Conservation (phyloP, 2,329 filamentous ascomycete genomes). For the Rosellinia necatrix region DNA sequence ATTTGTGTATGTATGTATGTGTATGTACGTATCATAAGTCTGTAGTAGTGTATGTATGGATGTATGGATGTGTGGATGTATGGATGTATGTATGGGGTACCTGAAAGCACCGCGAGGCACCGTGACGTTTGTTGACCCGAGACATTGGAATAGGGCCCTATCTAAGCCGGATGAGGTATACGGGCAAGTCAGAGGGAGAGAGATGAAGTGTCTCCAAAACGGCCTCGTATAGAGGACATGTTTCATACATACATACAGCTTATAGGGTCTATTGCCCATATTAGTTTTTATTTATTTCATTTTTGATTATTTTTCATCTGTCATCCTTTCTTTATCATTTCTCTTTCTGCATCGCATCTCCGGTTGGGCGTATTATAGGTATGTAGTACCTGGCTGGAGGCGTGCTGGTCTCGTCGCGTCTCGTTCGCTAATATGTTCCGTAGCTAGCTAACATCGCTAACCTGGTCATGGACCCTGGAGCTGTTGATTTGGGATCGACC, state of each 20-base stretch:
- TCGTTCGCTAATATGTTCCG: background rate
- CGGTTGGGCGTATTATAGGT: background rate
- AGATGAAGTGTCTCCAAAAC: too few species aligned
- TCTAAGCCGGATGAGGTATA: too few species aligned
- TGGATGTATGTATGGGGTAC: background rate
- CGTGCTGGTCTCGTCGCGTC: background rate
- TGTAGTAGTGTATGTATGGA: background rate
- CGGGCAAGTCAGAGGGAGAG: too few species aligned
- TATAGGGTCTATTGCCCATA: too few species aligned
- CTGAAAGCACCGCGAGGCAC: too few species aligned
- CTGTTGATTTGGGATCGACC: slow-evolving; percentile 16
- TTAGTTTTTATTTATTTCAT: too few species aligned
- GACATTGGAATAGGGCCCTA: slow-evolving; percentile 4
- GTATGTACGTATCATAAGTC: background rate
- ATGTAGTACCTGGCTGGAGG: background rate
- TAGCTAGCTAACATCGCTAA: background rate
- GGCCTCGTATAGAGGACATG: too few species aligned
- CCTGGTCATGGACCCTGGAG: background rate
- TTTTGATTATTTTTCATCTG: too few species aligned
- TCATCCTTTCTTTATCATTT: too few species aligned
- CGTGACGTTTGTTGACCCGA: slow-evolving; percentile 1
- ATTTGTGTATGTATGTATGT: too few species aligned
- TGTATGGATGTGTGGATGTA: background rate
- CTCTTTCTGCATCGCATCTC: too few species aligned
- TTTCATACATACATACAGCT: background rate